A percentile compares a stretch with the other conserved stretches of the same genome.
Conservation (phyloP, 495 filamentous ascomycete genomes). For the Corynascus novoguineensis region DNA sequence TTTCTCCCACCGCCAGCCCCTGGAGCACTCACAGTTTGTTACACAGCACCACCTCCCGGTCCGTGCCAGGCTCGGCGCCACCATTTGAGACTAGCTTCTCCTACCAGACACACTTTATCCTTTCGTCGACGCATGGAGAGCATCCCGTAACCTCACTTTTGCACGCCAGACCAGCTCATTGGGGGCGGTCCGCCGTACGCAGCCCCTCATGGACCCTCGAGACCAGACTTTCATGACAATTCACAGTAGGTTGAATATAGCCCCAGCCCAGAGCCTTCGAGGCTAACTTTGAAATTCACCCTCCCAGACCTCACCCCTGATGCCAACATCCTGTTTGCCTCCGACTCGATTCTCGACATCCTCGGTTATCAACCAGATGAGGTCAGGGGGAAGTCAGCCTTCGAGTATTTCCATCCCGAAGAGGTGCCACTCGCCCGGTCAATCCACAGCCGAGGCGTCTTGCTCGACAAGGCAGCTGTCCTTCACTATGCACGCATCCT, state of each 20-base stretch:
- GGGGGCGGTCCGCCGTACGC: slow-evolving; percentile 32
- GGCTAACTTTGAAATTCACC: slow-evolving; percentile 11
- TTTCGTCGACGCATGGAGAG: slow-evolving; percentile 31
- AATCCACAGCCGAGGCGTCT: slow-evolving; percentile 66
- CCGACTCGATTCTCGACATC: slow-evolving; percentile 76
- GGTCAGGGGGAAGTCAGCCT: slow-evolving; percentile 70
- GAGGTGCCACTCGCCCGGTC: slow-evolving; percentile 71
- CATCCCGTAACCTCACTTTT: slow-evolving; percentile 23
- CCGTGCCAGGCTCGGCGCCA: slow-evolving; percentile 15
- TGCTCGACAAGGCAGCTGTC: slow-evolving; percentile 79
- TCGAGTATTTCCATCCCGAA: slow-evolving; percentile 81
- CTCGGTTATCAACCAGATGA: slow-evolving; percentile 74
- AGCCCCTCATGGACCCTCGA: slow-evolving; percentile 53
- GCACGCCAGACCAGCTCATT: slow-evolving; percentile 31
- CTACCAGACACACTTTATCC: slow-evolving; percentile 6
- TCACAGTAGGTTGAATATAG: slow-evolving; percentile 60
- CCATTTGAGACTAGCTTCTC: slow-evolving; percentile 17
- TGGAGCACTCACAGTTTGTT: slow-evolving; percentile 11
- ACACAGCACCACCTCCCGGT: slow-evolving; percentile 11
- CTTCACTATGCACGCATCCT: slow-evolving; percentile 72
- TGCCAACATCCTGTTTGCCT: slow-evolving; percentile 77
- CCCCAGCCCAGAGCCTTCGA: not conserved
- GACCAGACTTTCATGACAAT: slow-evolving; percentile 91
- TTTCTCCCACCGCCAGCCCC: slow-evolving; percentile 3
- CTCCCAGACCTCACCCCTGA: slow-evolving; percentile 66